These are phyloP conservation scores for Psilocybe tampanensis DNA, from an alignment of 768 basidiomycete genomes.

Conservation along the genomic window DNA sequence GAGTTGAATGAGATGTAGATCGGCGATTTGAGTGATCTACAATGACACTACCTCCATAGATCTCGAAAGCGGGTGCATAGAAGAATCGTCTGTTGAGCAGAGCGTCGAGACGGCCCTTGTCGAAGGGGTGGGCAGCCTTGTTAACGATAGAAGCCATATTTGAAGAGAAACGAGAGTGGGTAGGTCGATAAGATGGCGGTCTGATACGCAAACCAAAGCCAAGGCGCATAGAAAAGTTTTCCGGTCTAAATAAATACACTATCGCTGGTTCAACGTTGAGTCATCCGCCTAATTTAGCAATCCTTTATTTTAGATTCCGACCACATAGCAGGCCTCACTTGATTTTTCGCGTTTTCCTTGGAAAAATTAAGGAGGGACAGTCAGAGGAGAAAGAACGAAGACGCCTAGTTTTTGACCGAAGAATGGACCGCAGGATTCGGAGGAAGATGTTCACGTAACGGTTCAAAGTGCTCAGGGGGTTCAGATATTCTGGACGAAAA, in stretches of 20 bases:
- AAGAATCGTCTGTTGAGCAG: conserved; percentile 92
- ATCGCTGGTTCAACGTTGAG: conserved; percentile 7
- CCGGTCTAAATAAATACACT: conserved; percentile 9
- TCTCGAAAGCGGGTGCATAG: conserved; percentile 97
- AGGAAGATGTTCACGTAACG: too few species aligned
- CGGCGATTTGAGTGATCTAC: background rate
- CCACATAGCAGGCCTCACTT: background rate
- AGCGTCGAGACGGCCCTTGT: conserved; percentile 83
- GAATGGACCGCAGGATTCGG: background rate
- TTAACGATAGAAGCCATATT: conserved; percentile 52
- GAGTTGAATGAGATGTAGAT: conserved; percentile 6
- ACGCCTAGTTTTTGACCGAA: background rate
- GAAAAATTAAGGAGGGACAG: background rate
- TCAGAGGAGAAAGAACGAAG: background rate
- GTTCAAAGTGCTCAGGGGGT: too few species aligned
- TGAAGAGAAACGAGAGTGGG: conserved; percentile 31
- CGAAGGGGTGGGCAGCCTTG: conserved; percentile 85
- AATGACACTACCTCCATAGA: conserved; percentile 84
- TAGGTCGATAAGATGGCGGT: conserved; percentile 30
- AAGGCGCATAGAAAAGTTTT: conserved; percentile 31
- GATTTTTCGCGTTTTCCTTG: conserved; percentile 1
- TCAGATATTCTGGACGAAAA: too few species aligned
- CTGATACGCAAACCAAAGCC: conserved; percentile 24
- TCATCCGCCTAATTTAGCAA: conserved; percentile 15
- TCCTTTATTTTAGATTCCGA: conserved; percentile 13